phyloP scores from a whole-genome alignment of 495 filamentous ascomycete genomes.

The Podospora anserina region DNA sequence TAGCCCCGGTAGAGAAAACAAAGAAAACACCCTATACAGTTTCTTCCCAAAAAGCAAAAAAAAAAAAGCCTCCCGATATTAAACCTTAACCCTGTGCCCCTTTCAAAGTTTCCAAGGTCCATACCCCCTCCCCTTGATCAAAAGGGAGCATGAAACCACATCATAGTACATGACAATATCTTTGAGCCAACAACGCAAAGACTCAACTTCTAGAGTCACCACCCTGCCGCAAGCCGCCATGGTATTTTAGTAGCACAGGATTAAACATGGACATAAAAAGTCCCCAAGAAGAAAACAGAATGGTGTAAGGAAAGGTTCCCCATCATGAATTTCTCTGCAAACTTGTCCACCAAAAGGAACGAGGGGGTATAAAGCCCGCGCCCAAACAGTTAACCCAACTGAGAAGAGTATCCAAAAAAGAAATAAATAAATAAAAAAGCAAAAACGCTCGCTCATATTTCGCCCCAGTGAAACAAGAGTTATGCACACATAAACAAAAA shows the following conservation, averaged over 20 bases:
- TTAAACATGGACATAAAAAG: neutral
- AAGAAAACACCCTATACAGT: neutral
- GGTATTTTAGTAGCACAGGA: constrained; percentile 7
- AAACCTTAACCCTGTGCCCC: neutral
- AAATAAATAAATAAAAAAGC: constrained; percentile 16
- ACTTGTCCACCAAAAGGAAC: neutral
- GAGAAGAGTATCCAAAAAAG: neutral
- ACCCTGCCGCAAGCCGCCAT: neutral
- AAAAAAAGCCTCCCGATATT: neutral
- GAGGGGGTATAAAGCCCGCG: neutral
- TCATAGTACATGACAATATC: neutral
- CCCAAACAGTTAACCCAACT: constrained; percentile 3
- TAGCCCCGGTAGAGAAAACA: neutral
- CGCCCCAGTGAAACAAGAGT: constrained; percentile 18
- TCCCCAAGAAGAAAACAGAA: constrained; percentile 1
- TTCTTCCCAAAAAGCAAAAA: neutral
- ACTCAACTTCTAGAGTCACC: neutral
- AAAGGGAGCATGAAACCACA: neutral
- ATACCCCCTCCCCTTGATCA: neutral
- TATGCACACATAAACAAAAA: neutral
- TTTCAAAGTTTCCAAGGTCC: neutral
- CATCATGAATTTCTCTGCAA: neutral
- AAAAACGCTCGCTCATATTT: constrained; percentile 25
- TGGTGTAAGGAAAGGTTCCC: neutral
- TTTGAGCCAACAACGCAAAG: neutral